A percentile compares a stretch with the other conserved stretches of the same genome.
phyloP scores from a whole-genome alignment of 345 rosid species.

The Pistacia atlantica region DNA sequence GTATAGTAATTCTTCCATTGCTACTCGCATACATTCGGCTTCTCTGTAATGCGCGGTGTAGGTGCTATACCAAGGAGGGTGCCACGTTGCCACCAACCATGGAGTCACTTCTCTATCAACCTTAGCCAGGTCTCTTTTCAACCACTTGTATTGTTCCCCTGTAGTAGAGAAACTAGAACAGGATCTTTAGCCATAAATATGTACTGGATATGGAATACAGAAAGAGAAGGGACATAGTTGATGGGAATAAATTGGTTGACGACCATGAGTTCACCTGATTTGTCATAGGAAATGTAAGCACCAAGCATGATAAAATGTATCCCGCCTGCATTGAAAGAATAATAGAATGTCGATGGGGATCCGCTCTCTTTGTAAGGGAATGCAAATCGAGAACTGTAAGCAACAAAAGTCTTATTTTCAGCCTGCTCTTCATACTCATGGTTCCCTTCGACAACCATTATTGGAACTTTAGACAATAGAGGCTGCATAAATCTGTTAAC shows the following conservation, averaged over 20 bases:
- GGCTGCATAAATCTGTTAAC: conserved; percentile 72
- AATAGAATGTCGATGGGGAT: conserved; percentile 64
- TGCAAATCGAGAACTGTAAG: conserved; percentile 77
- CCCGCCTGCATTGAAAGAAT: conserved; percentile 88
- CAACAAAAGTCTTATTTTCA: conserved; percentile 51
- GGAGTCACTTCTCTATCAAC: conserved; percentile 74
- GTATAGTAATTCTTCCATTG: conserved; percentile 82
- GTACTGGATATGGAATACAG: too few species aligned
- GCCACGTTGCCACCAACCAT: conserved; percentile 88
- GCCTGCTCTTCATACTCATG: conserved; percentile 74
- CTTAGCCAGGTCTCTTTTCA: conserved; percentile 61
- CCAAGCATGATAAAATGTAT: conserved; percentile 79
- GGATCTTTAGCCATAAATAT: not conserved
- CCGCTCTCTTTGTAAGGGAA: conserved; percentile 70
- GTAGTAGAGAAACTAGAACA: conserved; percentile 13
- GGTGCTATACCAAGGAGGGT: conserved; percentile 88
- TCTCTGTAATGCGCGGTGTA: conserved; percentile 80
- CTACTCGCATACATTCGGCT: conserved; percentile 83
- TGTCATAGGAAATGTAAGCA: conserved; percentile 48
- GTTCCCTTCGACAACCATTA: conserved; percentile 78
- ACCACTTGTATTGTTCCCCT: conserved; percentile 85
- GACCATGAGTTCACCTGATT: conserved; percentile 39
- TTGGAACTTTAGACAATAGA: conserved; percentile 64
- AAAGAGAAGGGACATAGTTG: not conserved
- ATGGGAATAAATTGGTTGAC: not conserved